Evolutionary conservation across 495 filamentous ascomycete species (phyloP).

Genomic region (Chaetomium fimeti): DNA sequence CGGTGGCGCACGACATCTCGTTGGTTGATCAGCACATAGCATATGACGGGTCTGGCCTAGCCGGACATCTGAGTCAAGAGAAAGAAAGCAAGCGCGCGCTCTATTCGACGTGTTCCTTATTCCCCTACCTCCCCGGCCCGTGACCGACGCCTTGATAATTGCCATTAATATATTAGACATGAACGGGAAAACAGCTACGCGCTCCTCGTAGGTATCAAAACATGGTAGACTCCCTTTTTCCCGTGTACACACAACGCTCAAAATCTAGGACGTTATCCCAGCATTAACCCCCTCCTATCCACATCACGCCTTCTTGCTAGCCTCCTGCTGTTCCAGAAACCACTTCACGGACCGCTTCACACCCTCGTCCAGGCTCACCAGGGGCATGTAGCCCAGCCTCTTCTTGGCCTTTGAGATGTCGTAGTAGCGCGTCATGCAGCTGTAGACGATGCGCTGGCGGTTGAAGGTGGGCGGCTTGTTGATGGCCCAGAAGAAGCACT

Average conservation of each 20-base stretch:
- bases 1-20: background rate
- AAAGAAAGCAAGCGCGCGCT: background rate
- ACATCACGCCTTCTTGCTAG: constrained; percentile 19
- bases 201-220: constrained; percentile 13
- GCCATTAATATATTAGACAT: constrained; percentile 15
- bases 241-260: background rate
- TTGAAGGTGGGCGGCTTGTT: constrained; percentile 76
- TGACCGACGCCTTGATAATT: background rate
- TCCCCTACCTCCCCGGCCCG: background rate
- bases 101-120: background rate
- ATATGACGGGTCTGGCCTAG: background rate
- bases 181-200: background rate
- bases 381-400: constrained; percentile 70
- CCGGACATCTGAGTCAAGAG: background rate
- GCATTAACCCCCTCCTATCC: background rate
- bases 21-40: constrained; percentile 2
- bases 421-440: constrained; percentile 82
- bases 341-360: constrained; percentile 66
- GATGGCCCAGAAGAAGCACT: constrained; percentile 63
- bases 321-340: constrained; percentile 56
- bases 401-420: constrained; percentile 79
- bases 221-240: background rate
- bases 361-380: constrained; percentile 73
- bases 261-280: background rate
- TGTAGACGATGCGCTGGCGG: constrained; percentile 69